Conservation (phyloP, 495 filamentous ascomycete genomes). For the Xanthoparmelia taractica region DNA sequence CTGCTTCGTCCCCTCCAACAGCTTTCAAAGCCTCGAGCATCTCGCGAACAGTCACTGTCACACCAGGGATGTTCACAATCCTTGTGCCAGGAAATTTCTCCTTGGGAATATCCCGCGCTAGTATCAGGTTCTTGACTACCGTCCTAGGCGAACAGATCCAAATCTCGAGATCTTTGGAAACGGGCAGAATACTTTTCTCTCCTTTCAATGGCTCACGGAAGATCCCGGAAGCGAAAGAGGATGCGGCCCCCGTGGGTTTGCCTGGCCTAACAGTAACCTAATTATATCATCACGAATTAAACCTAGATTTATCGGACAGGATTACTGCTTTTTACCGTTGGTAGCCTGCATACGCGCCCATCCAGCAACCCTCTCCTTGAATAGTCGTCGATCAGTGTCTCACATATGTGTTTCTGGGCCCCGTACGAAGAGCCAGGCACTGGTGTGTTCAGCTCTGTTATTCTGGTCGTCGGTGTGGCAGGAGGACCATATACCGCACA, state of each 20-base stretch:
- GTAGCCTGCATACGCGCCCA: conserved; percentile 59
- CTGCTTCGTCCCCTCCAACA: conserved; percentile 60
- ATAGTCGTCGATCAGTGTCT: conserved; percentile 68
- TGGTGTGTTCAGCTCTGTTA: conserved; percentile 52
- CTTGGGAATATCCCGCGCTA: conserved; percentile 50
- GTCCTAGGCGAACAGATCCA: conserved; percentile 64
- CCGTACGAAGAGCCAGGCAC: conserved; percentile 68
- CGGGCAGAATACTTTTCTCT: conserved; percentile 56
- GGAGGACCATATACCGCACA: conserved; percentile 54
- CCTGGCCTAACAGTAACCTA: conserved; percentile 57
- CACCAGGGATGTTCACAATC: conserved; percentile 65
- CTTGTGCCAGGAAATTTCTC: conserved; percentile 47
- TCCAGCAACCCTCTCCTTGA: conserved; percentile 62
- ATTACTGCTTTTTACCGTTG: conserved; percentile 46
- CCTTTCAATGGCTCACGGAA: conserved; percentile 59
- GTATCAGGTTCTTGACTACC: conserved; percentile 62
- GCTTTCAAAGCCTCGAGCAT: conserved; percentile 65
- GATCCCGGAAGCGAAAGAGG: conserved; percentile 66
- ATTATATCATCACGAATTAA: neutral
- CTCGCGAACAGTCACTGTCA: conserved; percentile 63
- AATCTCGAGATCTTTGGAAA: conserved; percentile 44
- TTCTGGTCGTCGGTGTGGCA: conserved; percentile 37
- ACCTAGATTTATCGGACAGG: neutral
- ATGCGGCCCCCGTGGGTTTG: conserved; percentile 66
- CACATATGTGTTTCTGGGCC: conserved; percentile 69